These are phyloP conservation scores for Hyparrhenia diplandra DNA, from an alignment of 176 grass and related monocot species.

Conservation along the genomic window DNA sequence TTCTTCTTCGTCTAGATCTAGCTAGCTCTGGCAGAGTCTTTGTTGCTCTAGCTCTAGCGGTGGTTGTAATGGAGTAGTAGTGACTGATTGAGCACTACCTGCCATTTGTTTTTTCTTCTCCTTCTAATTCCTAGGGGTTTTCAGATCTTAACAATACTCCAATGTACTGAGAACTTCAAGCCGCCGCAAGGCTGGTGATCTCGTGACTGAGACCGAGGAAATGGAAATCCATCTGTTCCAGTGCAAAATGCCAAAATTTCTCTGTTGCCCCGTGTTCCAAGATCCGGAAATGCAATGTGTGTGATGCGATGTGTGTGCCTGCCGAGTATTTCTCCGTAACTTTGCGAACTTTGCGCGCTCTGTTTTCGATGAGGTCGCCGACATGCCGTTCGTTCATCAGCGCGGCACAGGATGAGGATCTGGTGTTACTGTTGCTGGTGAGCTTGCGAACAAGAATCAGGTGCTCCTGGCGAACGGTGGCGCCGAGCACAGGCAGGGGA, in stretches of 20 bases:
- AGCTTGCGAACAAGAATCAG: not conserved
- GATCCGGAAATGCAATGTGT: not conserved
- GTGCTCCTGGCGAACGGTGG: not conserved
- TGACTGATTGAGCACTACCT: not conserved
- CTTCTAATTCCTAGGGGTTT: constrained; percentile 27
- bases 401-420: too few species aligned
- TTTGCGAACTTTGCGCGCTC: not conserved
- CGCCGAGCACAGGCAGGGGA: not conserved
- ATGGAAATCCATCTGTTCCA: too few species aligned
- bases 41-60: constrained; percentile 13
- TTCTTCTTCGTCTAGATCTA: constrained; percentile 25
- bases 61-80: constrained; percentile 15
- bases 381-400: too few species aligned
- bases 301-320: not conserved
- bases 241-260: not conserved
- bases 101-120: not conserved
- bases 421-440: not conserved
- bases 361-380: not conserved
- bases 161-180: constrained; percentile 24
- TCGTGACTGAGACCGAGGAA: not conserved
- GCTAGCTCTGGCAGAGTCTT: constrained; percentile 13
- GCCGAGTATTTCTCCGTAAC: not conserved
- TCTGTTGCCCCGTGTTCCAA: not conserved
- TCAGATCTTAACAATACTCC: constrained; percentile 13
- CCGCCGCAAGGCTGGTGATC: constrained; percentile 34